Conservation (phyloP, 148 eudicot genomes). For the Vaccinium darrowii region DNA sequence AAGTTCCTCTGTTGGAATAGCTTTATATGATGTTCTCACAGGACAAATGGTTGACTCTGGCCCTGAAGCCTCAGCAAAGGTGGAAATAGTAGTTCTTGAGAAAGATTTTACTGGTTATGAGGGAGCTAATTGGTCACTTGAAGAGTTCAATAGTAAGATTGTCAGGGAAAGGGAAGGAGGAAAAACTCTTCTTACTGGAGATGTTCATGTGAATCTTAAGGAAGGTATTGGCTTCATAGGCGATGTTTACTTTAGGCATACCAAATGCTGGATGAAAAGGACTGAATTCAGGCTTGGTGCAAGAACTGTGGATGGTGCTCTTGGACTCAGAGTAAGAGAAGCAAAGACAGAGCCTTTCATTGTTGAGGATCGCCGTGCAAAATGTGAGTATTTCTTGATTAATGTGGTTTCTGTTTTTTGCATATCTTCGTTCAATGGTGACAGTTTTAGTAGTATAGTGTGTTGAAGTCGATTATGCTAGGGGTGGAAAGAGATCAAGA, state of each 20-base stretch:
- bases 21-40: slow-evolving; percentile 16
- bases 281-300: slow-evolving; percentile 22
- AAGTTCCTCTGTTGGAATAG: neutral
- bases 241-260: slow-evolving; percentile 14
- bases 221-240: slow-evolving; percentile 15
- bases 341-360: slow-evolving; percentile 15
- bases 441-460: neutral
- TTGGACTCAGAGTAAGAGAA: slow-evolving; percentile 3
- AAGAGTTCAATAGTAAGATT: slow-evolving; percentile 17
- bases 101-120: slow-evolving; percentile 12
- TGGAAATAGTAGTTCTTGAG: slow-evolving; percentile 21
- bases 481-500: neutral
- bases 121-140: slow-evolving; percentile 18
- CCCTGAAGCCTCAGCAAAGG: slow-evolving; percentile 21
- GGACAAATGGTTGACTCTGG: slow-evolving; percentile 14
- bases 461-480: neutral
- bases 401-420: neutral
- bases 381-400: slow-evolving; percentile 13
- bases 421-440: neutral
- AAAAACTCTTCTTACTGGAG: slow-evolving; percentile 18
- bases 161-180: slow-evolving; percentile 7
- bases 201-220: neutral
- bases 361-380: slow-evolving; percentile 6
- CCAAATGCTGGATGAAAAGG: slow-evolving; percentile 13
- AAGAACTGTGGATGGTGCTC: neutral